Evolutionary conservation across 495 filamentous ascomycete genomes (phyloP).

Genomic region (Choiromyces venosus): DNA sequence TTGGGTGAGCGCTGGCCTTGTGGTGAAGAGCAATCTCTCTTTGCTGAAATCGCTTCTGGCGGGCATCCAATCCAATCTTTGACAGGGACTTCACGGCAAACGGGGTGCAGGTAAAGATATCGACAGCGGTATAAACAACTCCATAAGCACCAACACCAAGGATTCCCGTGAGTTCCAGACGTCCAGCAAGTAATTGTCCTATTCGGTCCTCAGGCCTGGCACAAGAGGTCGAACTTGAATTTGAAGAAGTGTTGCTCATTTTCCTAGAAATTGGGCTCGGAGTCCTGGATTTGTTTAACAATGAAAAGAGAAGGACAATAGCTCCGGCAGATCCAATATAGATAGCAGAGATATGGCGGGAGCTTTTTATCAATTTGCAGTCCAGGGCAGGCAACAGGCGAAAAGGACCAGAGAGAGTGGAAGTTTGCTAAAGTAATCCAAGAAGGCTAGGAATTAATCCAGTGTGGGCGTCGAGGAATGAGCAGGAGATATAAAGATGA

Average conservation of each 20-base stretch:
- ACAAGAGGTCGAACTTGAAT: constrained; percentile 37
- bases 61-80: constrained; percentile 80
- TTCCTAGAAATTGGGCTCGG: constrained; percentile 19
- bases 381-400: not conserved
- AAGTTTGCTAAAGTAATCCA: not conserved
- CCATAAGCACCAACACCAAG: constrained; percentile 94
- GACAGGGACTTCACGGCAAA: constrained; percentile 97
- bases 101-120: constrained; percentile 70
- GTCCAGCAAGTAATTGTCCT: constrained; percentile 74
- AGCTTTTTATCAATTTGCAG: not conserved
- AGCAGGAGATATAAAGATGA: constrained; percentile 39
- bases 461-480: constrained; percentile 29
- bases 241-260: constrained; percentile 41
- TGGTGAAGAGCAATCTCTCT: constrained; percentile 90
- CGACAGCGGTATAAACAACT: constrained; percentile 89
- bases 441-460: constrained; percentile 21
- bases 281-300: constrained; percentile 6
- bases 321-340: not conserved
- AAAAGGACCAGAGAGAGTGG: not conserved
- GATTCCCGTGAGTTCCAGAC: constrained; percentile 75
- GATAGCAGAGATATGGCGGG: not conserved
- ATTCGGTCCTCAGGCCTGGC: constrained; percentile 70
- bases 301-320: constrained; percentile 18
- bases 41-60: constrained; percentile 85
- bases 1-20: constrained; percentile 76